Conservation (phyloP, 257 asterid species). For the Plantago elongata region DNA sequence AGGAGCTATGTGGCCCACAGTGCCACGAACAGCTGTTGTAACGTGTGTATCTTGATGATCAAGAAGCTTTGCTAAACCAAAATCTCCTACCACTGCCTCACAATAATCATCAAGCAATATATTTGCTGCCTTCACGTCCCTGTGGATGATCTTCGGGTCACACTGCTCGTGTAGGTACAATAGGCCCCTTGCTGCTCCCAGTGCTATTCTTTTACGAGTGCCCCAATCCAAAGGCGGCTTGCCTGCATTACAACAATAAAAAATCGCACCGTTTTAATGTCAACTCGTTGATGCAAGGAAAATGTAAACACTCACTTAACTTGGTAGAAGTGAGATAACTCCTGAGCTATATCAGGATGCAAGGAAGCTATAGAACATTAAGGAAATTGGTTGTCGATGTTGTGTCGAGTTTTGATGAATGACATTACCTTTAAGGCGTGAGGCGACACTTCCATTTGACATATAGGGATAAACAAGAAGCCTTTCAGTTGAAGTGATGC, state of each 20-base stretch:
- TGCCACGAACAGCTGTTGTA: constrained; percentile 96
- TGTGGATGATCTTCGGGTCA: constrained; percentile 91
- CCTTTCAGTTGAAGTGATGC: constrained; percentile 66
- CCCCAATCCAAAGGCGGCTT: constrained; percentile 89
- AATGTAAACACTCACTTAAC: no score
- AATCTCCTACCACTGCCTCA: constrained; percentile 95
- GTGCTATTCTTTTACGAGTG: constrained; percentile 71
- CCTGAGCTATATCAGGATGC: no score
- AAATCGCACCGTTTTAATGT: neutral
- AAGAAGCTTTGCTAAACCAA: constrained; percentile 91
- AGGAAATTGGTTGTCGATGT: no score
- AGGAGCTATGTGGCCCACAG: constrained; percentile 95
- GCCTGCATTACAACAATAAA: constrained; percentile 30
- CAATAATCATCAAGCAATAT: constrained; percentile 80
- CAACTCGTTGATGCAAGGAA: no score
- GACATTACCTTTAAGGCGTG: constrained; percentile 71
- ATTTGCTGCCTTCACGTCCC: constrained; percentile 98
- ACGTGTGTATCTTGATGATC: constrained; percentile 89
- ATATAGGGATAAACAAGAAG: constrained; percentile 85
- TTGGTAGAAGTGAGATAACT: no score
- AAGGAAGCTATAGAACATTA: no score
- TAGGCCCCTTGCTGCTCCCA: constrained; percentile 96
- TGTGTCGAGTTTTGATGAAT: neutral
- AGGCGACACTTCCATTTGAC: constrained; percentile 97
- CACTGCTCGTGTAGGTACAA: constrained; percentile 91